These are phyloP conservation scores for Apiospora pterosperma DNA, from an alignment of 2,329 filamentous ascomycete genomes.

Conservation along the genomic window DNA sequence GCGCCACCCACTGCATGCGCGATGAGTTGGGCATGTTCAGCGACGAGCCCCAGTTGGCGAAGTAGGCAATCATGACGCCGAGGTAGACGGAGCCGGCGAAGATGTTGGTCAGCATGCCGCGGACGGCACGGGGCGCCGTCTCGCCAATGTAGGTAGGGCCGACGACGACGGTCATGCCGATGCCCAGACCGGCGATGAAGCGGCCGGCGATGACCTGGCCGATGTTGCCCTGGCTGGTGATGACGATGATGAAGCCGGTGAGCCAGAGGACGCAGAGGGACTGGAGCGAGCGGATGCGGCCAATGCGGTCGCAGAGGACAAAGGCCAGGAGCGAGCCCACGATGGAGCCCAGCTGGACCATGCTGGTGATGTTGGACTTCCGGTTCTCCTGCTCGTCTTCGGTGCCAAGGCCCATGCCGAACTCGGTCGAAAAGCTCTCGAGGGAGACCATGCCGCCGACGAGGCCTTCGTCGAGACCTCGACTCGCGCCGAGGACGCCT, in stretches of 20 bases:
- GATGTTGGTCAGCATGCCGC: constrained; percentile 11
- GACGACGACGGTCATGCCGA: constrained; percentile 39
- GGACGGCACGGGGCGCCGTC: constrained; percentile 7
- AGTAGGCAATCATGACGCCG: constrained; percentile 10
- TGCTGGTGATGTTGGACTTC: constrained; percentile 11
- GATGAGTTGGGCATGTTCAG: constrained; percentile 5
- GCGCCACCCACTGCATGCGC: constrained; percentile 10
- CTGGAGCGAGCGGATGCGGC: constrained; percentile 19
- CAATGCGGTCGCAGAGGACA: constrained; percentile 20
- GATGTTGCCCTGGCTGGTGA: constrained; percentile 8
- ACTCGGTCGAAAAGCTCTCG: constrained; percentile 40
- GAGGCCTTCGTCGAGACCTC: constrained; percentile 58
- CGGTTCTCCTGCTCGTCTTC: constrained; percentile 5
- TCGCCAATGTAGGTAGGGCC: constrained; percentile 46
- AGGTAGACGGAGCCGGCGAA: constrained; percentile 10
- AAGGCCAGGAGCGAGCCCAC: constrained; percentile 15
- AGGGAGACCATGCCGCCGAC: constrained; percentile 51
- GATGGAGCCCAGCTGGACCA: constrained; percentile 13
- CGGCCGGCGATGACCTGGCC: constrained; percentile 32
- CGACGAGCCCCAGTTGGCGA: constrained; percentile 9
- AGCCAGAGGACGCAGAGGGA: constrained; percentile 18
- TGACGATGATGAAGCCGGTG: constrained; percentile 16
- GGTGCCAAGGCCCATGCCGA: constrained; percentile 36
- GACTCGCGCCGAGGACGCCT: constrained; percentile 57
- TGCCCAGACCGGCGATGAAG: constrained; percentile 39